These are phyloP conservation scores for Xylaria multiplex DNA, from an alignment of 2,329 filamentous ascomycete genomes.

Conservation along the genomic window DNA sequence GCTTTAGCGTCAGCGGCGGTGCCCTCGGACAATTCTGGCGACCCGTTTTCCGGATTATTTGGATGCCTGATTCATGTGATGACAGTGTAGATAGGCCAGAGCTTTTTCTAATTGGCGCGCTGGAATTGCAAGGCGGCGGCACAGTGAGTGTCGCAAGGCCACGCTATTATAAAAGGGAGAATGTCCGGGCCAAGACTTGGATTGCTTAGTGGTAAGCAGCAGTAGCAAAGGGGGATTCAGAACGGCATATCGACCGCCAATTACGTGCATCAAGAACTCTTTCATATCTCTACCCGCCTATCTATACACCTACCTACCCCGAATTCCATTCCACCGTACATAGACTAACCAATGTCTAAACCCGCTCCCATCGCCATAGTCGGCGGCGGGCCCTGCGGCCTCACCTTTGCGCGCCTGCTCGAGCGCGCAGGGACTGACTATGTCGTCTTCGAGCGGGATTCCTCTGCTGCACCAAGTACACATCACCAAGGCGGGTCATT, in stretches of 20 bases:
- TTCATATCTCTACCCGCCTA: neutral
- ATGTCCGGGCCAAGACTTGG: too few relatives aligned
- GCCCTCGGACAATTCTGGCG: constrained; percentile 3
- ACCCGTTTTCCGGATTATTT: neutral
- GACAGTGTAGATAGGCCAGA: neutral
- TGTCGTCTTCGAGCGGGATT: constrained; percentile 36
- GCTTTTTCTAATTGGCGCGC: too few relatives aligned
- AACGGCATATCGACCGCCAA: neutral
- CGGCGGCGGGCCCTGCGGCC: constrained; percentile 38
- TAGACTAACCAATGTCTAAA: constrained; percentile 20
- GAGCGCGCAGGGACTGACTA: constrained; percentile 28
- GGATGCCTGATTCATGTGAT: constrained; percentile 1
- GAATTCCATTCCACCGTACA: neutral
- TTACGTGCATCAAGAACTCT: too few relatives aligned
- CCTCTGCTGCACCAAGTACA: neutral
- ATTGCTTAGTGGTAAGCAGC: too few relatives aligned
- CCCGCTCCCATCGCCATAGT: constrained; percentile 37
- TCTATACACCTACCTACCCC: neutral
- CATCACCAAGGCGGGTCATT: constrained; percentile 53
- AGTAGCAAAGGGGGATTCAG: too few relatives aligned
- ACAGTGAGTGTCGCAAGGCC: neutral
- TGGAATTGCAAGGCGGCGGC: too few relatives aligned
- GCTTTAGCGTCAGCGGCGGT: neutral
- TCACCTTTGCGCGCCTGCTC: constrained; percentile 36
- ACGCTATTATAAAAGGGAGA: too few relatives aligned